A percentile compares a stretch with the other conserved stretches of the same genome.
Evolutionary conservation across 371 early-diverging fungal species (phyloP).

Genomic region (Syncephalastrum sp.): DNA sequence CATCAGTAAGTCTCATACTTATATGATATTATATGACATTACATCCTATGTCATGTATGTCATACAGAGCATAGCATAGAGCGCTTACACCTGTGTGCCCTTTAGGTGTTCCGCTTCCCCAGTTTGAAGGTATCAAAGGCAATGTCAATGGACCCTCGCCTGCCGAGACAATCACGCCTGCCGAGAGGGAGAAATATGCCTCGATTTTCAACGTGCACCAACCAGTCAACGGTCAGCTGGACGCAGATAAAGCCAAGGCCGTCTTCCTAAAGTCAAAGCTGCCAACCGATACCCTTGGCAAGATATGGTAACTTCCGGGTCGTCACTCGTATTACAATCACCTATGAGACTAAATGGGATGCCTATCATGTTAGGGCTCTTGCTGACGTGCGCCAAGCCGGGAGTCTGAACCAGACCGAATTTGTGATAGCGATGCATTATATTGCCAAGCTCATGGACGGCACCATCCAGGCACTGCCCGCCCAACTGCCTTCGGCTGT

Average conservation of each 20-base stretch:
- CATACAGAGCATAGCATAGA: neutral
- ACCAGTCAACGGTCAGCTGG: constrained; percentile 36
- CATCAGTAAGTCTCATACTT: constrained; percentile 7
- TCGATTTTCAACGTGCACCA: constrained; percentile 44
- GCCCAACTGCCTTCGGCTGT: constrained; percentile 56
- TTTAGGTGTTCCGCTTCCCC: constrained; percentile 51
- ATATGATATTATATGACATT: no score
- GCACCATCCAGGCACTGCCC: constrained; percentile 58
- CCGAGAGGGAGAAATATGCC: constrained; percentile 44
- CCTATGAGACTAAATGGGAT: neutral
- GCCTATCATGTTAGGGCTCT: constrained; percentile 43
- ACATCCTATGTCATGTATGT: no score
- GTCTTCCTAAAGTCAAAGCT: constrained; percentile 49
- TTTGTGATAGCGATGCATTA: constrained; percentile 86
- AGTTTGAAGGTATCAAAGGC: constrained; percentile 50
- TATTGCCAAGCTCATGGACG: constrained; percentile 75
- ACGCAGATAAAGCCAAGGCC: constrained; percentile 36
- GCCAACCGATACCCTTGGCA: constrained; percentile 37
- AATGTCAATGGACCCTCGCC: constrained; percentile 10
- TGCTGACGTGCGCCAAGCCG: constrained; percentile 70
- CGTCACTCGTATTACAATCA: neutral
- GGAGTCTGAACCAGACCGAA: constrained; percentile 66
- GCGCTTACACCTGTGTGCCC: neutral
- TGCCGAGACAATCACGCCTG: constrained; percentile 21
- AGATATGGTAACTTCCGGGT: constrained; percentile 42